Percentiles rank a stretch among this genome's conserved stretches.
These are phyloP conservation scores for Colletotrichum shisoi DNA, from an alignment of 2,329 filamentous ascomycete genomes.

Conservation along the genomic window DNA sequence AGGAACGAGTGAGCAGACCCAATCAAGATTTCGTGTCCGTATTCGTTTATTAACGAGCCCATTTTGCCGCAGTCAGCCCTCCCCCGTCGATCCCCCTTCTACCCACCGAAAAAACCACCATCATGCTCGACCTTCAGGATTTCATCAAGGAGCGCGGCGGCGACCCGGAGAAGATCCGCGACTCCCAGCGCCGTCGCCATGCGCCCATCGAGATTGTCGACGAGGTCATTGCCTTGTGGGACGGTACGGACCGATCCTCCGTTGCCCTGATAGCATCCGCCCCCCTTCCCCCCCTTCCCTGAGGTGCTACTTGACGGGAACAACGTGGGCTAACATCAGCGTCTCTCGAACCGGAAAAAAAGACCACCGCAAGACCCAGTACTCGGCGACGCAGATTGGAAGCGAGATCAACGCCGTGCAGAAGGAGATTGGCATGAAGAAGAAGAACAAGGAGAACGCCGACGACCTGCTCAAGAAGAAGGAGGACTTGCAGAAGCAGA, in stretches of 20 bases:
- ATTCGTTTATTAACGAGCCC: neutral
- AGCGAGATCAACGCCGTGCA: slow-evolving; percentile 87
- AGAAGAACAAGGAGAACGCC: slow-evolving; percentile 93
- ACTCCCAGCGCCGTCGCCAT: slow-evolving; percentile 84
- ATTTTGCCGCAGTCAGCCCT: slow-evolving; percentile 8
- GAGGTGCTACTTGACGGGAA: neutral
- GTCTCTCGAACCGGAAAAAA: slow-evolving; percentile 7
- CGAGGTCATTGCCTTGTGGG: slow-evolving; percentile 83
- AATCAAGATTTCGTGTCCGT: neutral
- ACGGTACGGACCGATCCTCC: slow-evolving; percentile 18
- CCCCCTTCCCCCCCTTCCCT: slow-evolving; percentile 59
- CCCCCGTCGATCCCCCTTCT: neutral
- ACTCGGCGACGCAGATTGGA: slow-evolving; percentile 80
- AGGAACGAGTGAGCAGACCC: slow-evolving; percentile 28
- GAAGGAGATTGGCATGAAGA: slow-evolving; percentile 89
- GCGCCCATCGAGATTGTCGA: slow-evolving; percentile 86
- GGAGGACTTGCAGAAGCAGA: slow-evolving; percentile 77
- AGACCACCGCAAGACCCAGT: slow-evolving; percentile 63
- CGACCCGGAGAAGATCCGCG: slow-evolving; percentile 88
- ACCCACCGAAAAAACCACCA: slow-evolving; percentile 23
- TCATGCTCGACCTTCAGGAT: slow-evolving; percentile 79
- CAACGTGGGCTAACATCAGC: slow-evolving; percentile 11
- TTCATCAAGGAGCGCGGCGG: slow-evolving; percentile 89
- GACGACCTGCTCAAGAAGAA: slow-evolving; percentile 82
- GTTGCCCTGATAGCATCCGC: slow-evolving; percentile 61